Evolutionary conservation across 495 filamentous ascomycete species (phyloP).

Genomic region (Extremus antarcticus): DNA sequence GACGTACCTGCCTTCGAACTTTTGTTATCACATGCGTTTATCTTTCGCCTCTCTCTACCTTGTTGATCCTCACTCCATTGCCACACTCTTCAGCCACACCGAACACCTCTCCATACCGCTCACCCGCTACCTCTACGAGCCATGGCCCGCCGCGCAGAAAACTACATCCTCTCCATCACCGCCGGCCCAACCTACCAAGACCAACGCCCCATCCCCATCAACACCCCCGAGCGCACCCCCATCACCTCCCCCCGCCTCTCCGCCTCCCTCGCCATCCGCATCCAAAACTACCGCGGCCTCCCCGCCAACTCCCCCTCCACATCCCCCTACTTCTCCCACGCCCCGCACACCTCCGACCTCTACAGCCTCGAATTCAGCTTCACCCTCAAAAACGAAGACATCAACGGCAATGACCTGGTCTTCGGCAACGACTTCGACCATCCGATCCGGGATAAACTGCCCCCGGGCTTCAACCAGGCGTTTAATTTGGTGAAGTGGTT

Average conservation of each 20-base stretch:
- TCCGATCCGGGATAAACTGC: conserved; percentile 74
- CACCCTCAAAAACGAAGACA: conserved; percentile 47
- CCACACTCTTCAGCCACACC: no score
- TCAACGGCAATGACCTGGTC: conserved; percentile 62
- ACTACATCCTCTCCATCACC: conserved; percentile 60
- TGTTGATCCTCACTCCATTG: no score
- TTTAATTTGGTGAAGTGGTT: conserved; percentile 74
- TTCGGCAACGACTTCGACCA: conserved; percentile 91
- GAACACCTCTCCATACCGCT: no score
- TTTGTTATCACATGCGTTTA: no score
- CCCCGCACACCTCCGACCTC: conserved; percentile 58
- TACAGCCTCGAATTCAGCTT: conserved; percentile 75
- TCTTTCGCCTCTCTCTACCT: neutral
- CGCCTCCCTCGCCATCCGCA: conserved; percentile 55
- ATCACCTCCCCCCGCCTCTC: conserved; percentile 50
- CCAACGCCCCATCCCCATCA: conserved; percentile 63
- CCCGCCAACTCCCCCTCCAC: conserved; percentile 31
- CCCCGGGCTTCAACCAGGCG: conserved; percentile 70
- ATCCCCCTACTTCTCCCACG: conserved; percentile 62
- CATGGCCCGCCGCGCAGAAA: no score
- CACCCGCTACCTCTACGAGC: no score
- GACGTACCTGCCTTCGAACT: no score
- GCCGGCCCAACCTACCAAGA: conserved; percentile 61
- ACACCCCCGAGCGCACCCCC: conserved; percentile 44
- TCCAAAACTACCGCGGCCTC: conserved; percentile 48